Evolutionary conservation across 1,139 yeast genomes (phyloP), one percentile per base, ranked within the genome.

Genomic region (Keqinozyma sinolaborantium): DNA sequence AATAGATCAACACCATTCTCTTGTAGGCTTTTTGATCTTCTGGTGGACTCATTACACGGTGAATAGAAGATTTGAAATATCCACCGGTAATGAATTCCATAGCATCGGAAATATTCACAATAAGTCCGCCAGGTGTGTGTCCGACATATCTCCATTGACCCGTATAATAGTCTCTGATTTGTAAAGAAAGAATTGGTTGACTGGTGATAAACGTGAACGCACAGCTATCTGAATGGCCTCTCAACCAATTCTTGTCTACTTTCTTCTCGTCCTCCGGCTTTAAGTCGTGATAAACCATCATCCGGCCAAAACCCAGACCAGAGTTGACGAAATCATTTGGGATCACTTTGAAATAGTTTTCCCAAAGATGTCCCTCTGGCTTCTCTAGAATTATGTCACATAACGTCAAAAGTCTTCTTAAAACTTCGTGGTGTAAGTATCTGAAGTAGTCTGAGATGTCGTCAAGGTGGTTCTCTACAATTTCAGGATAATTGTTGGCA

Each of bases 151-250:
- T 62, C 77, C 77, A 73, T 11, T 58, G 48, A 1, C 72, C 70
- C 13, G 68, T 58, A 31, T 49, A 60, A 39, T 66, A 64, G 38
- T 72, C 76, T 36, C 68, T 56, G 30, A 72, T 70, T 40, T 72
- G 78, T 25, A 72, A 53, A 5, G 77, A 62, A n/a, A 68, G 47
- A 38, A 70, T 69, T 7, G 77, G 73, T 45, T 70, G 74, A 28
- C 73, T 64, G 3, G 71, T 60, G 21, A 72, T 68, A 34, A 72
- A 70, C 0, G 77, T 63, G 35, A 72, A 64, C 1, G 68, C 77
- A 31, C 70, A 60, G 25, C 65, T 60, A 47, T 73, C 78, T 10
- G 74, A 64, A 38, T 72, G 78, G 1, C 78, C 78, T 35, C 77
- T 53, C 18, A 72, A 51, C 72, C 72, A 70, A 8, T 69, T 70